phyloP scores from a whole-genome alignment of 2,329 filamentous ascomycete species.

The Alternaria postmessia region DNA sequence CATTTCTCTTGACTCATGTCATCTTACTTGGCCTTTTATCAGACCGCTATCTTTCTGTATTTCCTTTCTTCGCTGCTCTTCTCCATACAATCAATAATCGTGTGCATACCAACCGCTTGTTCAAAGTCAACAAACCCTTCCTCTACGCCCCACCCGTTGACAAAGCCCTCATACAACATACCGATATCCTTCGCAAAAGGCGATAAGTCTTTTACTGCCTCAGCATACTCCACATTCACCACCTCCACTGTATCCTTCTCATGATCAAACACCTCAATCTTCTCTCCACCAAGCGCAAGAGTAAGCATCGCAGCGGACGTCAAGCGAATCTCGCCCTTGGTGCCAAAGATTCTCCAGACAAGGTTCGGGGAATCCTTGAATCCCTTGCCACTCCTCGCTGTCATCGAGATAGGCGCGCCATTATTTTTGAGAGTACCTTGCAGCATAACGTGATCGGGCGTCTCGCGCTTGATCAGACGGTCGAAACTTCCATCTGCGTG shows the following conservation, averaged over 20 bases:
- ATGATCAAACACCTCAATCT: conserved; percentile 57
- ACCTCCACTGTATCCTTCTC: conserved; percentile 56
- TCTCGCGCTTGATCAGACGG: not conserved
- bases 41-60: not conserved
- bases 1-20: too few relatives aligned
- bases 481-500: not conserved
- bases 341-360: not conserved
- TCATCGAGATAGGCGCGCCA: not conserved
- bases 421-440: not conserved
- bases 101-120: not conserved
- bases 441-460: not conserved
- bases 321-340: not conserved
- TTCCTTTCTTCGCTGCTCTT: not conserved
- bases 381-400: not conserved
- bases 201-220: conserved; percentile 53
- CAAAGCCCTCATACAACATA: conserved; percentile 64
- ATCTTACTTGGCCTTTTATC: not conserved
- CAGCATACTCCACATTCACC: conserved; percentile 57
- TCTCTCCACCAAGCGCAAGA: conserved; percentile 48
- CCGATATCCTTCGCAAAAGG: conserved; percentile 59
- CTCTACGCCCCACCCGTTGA: conserved; percentile 38
- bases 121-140: not conserved
- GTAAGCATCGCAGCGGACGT: conserved; percentile 18
- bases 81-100: not conserved
- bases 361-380: not conserved